phyloP scores from a whole-genome alignment of 148 eudicot species.

The Chenopodium album region DNA sequence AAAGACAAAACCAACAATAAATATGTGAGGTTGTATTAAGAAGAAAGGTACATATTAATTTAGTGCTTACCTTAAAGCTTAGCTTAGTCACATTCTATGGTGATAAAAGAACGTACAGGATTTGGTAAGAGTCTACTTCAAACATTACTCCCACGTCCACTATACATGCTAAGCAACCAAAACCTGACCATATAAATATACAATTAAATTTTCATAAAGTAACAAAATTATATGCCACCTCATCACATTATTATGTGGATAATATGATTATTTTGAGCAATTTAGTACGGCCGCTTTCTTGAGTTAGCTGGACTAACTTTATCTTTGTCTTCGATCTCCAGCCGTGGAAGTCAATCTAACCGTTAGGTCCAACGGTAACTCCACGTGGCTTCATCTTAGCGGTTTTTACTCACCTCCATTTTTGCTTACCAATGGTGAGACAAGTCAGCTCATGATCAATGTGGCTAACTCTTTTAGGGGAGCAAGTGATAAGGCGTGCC shows the following conservation, averaged over 20 bases:
- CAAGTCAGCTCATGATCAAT: constrained; percentile 4
- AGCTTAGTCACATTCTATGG: not conserved
- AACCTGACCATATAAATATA: not conserved
- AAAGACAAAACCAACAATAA: not conserved
- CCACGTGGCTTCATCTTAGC: constrained; percentile 28
- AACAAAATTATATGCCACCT: constrained; percentile 7
- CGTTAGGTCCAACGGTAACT: constrained; percentile 15
- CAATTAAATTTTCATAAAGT: constrained; percentile 1
- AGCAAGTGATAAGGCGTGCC: constrained; percentile 18
- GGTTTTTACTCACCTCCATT: constrained; percentile 16
- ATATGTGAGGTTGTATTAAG: not conserved
- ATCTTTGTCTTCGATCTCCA: not conserved
- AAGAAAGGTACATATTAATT: not conserved
- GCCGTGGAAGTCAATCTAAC: constrained; percentile 31
- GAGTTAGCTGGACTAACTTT: constrained; percentile 21
- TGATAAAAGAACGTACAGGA: not conserved
- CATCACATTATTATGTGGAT: not conserved
- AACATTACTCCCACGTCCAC: not conserved
- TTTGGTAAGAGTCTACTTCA: constrained; percentile 16
- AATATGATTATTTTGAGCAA: not conserved
- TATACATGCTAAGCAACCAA: not conserved
- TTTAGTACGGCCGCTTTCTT: constrained; percentile 5
- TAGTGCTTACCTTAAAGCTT: not conserved
- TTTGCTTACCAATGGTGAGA: constrained; percentile 19
- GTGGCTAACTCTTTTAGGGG: not conserved